Evolutionary conservation across 1,284 basidiomycete genomes (phyloP), one percentile per base, ranked within the genome.

Genomic region (Pseudomicrostroma phylloplanum): DNA sequence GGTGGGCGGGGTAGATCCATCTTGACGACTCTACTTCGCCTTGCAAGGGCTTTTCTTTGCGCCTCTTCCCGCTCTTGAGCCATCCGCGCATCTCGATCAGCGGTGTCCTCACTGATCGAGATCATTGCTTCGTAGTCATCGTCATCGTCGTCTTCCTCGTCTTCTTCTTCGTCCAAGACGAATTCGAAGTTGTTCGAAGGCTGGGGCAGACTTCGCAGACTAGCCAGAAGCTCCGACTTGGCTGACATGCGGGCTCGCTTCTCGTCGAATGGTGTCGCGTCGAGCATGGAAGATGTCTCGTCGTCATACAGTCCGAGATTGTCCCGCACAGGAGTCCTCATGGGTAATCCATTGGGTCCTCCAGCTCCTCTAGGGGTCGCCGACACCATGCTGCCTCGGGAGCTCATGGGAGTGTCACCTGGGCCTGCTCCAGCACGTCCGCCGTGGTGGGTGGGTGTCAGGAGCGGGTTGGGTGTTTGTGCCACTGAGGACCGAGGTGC

Each of bases 101-200:
- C 89, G 0, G 92, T 92, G 80, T 98, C 94, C 80, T 76, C 73
- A 25, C 69, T 68, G 30, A 42, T 40, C 0, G 62, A n/a, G 17
- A 60, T 42, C 15, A 58, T 59, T 3, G 62, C 63, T 11, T 67
- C 66, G 0, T 59, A 58, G 21, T 60, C 48, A 6, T 62, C 53
- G 23, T 64, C 70, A 1, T 49, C 54, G 6, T 51, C 49, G 12
- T 60, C 48, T 4, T 66, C 60, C 3, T 66, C 58, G 3, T 62
- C 85, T 63, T 92, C 91, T 25, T 90, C 88, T 68, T 92, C 90
- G 4, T 91, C 91, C 4, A 96, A 87, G 25, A 94, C 85, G 51
- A 99, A 82, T 80, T 98, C 93, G 74, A 97, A 98, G 80, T 98
- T 94, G 80, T 98, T 98, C 82, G 96, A 92, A 0, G 96, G 93